These are phyloP conservation scores for Daldinia eschscholtzii DNA, from an alignment of 2,329 filamentous ascomycete species.

Conservation along the genomic window DNA sequence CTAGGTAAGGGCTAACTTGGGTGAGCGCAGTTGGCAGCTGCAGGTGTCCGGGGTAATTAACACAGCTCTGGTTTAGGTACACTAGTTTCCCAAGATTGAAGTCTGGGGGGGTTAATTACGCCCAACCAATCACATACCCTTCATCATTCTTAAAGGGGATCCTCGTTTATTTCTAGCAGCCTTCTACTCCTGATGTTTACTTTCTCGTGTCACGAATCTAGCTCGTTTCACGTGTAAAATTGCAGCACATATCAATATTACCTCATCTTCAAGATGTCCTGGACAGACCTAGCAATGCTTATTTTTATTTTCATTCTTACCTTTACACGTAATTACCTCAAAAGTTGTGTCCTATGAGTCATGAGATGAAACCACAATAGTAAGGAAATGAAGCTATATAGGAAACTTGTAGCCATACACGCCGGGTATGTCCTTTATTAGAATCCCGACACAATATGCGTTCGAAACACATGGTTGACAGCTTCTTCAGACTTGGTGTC, in stretches of 20 bases:
- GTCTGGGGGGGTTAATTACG: slow-evolving; percentile 23
- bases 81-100: slow-evolving; percentile 14
- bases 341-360: no score
- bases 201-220: not conserved
- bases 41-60: slow-evolving; percentile 35
- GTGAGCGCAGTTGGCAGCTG: slow-evolving; percentile 32
- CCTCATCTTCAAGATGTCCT: not conserved
- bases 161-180: not conserved
- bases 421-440: no score
- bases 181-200: not conserved
- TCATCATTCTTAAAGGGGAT: slow-evolving; percentile 8
- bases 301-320: no score
- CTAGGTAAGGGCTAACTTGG: not conserved
- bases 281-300: no score
- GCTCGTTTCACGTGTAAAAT: slow-evolving; percentile 1
- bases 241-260: not conserved
- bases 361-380: no score
- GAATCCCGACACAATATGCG: no score
- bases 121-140: not conserved
- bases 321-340: no score
- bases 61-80: slow-evolving; percentile 18
- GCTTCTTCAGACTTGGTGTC: not conserved
- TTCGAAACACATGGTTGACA: slow-evolving; percentile 4
- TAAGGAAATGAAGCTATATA: no score
- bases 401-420: no score